phyloP scores from a whole-genome alignment of 2,329 filamentous ascomycete genomes.

The Teratosphaeria viscida region DNA sequence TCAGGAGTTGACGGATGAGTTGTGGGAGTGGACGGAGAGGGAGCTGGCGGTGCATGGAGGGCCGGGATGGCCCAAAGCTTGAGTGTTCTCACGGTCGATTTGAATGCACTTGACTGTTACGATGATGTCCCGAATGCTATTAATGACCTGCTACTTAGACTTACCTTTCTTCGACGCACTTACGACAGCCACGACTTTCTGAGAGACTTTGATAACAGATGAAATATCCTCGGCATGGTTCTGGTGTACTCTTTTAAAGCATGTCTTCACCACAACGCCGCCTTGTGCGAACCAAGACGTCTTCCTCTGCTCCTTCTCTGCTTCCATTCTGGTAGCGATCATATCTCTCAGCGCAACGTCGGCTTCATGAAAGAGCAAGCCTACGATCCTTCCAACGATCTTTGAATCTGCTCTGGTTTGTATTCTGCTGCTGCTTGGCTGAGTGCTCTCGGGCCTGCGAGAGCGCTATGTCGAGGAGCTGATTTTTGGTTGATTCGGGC shows the following conservation, averaged over 20 bases:
- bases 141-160: neutral
- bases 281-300: neutral
- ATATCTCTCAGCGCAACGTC: neutral
- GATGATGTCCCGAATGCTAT: neutral
- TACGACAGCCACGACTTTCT: neutral
- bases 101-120: neutral
- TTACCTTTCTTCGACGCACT: neutral
- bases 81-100: neutral
- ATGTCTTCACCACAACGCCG: neutral
- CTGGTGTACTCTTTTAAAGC: neutral
- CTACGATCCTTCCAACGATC: neutral
- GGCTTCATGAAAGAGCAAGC: neutral
- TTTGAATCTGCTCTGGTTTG: neutral
- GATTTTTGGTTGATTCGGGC: neutral
- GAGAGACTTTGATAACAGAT: neutral
- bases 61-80: conserved; percentile 1
- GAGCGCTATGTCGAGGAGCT: neutral
- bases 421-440: neutral
- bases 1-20: conserved; percentile 18
- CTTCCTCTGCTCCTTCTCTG: neutral
- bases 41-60: conserved; percentile 7
- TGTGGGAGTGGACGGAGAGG: conserved; percentile 31
- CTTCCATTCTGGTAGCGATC: neutral
- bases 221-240: neutral
- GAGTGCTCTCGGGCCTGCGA: neutral